Evolutionary conservation across 108 stramenopile genomes (phyloP), one percentile per base, ranked within the genome.

Genomic region (Nitzschia putrida): DNA sequence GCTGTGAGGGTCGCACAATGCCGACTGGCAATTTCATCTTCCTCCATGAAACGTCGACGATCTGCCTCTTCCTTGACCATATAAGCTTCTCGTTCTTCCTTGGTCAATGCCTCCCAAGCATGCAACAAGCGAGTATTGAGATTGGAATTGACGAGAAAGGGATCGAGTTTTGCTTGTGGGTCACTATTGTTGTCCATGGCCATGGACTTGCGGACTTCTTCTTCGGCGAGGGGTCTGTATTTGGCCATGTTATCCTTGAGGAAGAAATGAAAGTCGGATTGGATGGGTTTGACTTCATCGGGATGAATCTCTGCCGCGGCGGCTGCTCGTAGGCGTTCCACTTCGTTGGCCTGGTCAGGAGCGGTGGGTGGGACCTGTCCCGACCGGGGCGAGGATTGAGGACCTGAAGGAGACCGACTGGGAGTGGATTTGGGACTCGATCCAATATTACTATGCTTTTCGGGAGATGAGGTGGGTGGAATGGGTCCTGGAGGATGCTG

Each of bases 1-100:
- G 93, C 87, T 14, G 93, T 94, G 23, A 94, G 76, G 0, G 93
- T 94, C 26, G 90, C 90, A 72, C 93, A 94, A 64, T 94, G 93
- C 43, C 93, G 85, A 80, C 89, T 90, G 18, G 88, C 93, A 58
- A 94, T 85, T 73, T 94, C 93, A 64, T 94, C 93, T 43, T 94
- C 93, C 38, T 81, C 80, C 86, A 88, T 88, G 77, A 90, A 94
- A 0, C 93, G 82, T 42, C 79, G 76, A 13, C 93, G 78, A 68
- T 94, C 93, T 10, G 57, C 79, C 66, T 94, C 93, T 71, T 94
- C 92, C 68, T 85, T 79, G 51, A 74, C 60, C 73, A 88, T 60
- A 56, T 81, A 93, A 13, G 67, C 49, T 7, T 73, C 64, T 38
- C 92, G 80, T 13, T 64, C 70, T 13, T 83, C 84, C 18, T 74